Evolutionary conservation across 257 asterid species (phyloP).

Genomic region (Phtheirospermum japonicum): DNA sequence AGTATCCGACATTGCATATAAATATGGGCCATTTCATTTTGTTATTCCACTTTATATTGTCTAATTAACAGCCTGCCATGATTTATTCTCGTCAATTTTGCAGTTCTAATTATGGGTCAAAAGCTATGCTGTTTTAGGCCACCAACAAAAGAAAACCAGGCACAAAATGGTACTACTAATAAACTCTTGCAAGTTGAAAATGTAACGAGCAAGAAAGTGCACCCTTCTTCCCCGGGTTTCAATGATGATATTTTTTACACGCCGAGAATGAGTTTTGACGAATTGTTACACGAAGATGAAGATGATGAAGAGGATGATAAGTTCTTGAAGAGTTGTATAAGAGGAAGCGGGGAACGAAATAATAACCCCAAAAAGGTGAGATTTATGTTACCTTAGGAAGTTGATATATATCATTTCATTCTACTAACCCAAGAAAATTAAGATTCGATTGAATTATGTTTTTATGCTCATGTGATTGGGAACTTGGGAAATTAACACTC

Average conservation of each 20-base stretch:
- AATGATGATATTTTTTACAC: constrained; percentile 22
- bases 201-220: constrained; percentile 23
- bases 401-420: constrained; percentile 23
- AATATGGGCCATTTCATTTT: too few species aligned
- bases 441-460: constrained; percentile 18
- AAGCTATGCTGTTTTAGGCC: constrained; percentile 33
- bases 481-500: too few species aligned
- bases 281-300: constrained; percentile 21
- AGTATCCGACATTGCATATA: too few species aligned
- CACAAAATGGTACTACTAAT: neutral
- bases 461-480: neutral
- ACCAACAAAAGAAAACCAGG: neutral
- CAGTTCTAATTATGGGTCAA: constrained; percentile 32
- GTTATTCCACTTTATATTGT: too few species aligned
- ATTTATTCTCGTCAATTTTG: too few species aligned
- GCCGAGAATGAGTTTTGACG: constrained; percentile 32
- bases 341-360: neutral
- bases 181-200: neutral
- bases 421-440: constrained; percentile 21
- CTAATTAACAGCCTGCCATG: too few species aligned
- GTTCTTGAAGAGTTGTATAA: constrained; percentile 3
- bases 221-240: constrained; percentile 33
- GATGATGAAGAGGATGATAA: constrained; percentile 25
- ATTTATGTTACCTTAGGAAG: constrained; percentile 37
- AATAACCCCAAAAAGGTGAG: constrained; percentile 32